Conservation (phyloP, 1,284 basidiomycete species). For the Volvariella volvacea region DNA sequence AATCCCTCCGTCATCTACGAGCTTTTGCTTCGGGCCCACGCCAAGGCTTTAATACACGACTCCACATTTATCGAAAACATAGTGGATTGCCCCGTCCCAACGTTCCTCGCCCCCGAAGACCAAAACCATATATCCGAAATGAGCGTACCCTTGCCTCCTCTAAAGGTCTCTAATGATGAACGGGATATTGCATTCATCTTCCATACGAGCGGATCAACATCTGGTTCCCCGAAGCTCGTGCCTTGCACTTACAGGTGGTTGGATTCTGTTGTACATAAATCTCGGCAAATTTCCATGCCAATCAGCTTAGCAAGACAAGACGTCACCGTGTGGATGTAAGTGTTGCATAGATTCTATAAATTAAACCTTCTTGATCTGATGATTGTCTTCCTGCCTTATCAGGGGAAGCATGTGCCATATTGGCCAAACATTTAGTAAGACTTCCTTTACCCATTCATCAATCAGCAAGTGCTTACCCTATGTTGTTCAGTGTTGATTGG, state of each 20-base stretch:
- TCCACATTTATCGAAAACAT: conserved; percentile 33
- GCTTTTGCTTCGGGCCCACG: conserved; percentile 48
- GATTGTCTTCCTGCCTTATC: conserved; percentile 24
- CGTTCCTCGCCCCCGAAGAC: conserved; percentile 35
- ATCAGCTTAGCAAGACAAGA: conserved; percentile 46
- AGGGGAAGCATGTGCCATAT: conserved; percentile 73
- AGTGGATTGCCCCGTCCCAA: conserved; percentile 40
- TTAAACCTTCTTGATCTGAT: conserved; percentile 10
- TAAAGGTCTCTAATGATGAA: too few relatives aligned
- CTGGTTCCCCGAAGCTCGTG: conserved; percentile 60
- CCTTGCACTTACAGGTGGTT: conserved; percentile 57
- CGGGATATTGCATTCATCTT: conserved; percentile 43
- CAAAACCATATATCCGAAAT: conserved; percentile 26
- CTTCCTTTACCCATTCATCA: conserved; percentile 13
- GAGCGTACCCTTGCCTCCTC: conserved; percentile 16
- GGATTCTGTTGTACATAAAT: conserved; percentile 47
- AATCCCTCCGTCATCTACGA: conserved; percentile 63
- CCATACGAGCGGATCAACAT: conserved; percentile 65
- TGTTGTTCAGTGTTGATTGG: conserved; percentile 62
- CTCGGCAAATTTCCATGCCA: conserved; percentile 43
- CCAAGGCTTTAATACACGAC: conserved; percentile 57
- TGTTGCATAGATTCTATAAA: conserved; percentile 13
- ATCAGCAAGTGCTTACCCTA: conserved; percentile 18
- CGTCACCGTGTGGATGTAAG: conserved; percentile 61
- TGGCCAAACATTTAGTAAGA: conserved; percentile 57